These are phyloP conservation scores for Colletotrichum sojae DNA, from an alignment of 2,329 filamentous ascomycete genomes.

Conservation along the genomic window DNA sequence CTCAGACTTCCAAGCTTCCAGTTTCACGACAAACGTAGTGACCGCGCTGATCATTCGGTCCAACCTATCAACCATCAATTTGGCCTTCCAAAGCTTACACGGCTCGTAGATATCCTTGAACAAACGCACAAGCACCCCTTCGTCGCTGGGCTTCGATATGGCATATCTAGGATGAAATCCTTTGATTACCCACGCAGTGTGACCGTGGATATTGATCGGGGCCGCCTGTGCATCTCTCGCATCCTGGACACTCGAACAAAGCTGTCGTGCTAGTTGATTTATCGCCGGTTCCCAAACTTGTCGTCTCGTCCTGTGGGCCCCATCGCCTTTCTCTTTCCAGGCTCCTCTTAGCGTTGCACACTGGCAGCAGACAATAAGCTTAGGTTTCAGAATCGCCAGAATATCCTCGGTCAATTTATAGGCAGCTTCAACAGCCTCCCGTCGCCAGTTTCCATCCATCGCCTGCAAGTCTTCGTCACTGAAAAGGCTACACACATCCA, in stretches of 20 bases:
- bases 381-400: not conserved
- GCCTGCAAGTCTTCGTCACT: not conserved
- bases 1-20: constrained; percentile 3
- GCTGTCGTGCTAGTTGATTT: not conserved
- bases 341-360: not conserved
- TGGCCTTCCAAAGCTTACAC: constrained; percentile 3
- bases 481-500: not conserved
- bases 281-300: not conserved
- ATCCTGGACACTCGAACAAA: not conserved
- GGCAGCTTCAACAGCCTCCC: constrained; percentile 3
- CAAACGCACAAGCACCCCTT: constrained; percentile 10
- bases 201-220: not conserved
- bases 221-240: not conserved
- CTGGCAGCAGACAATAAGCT: not conserved
- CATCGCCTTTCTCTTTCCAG: not conserved
- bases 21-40: not conserved
- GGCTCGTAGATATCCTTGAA: constrained; percentile 3
- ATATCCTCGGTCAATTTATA: constrained; percentile 2
- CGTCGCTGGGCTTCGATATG: not conserved
- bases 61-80: not conserved
- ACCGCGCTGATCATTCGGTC: constrained; percentile 6
- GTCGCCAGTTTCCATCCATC: not conserved
- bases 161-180: constrained; percentile 8
- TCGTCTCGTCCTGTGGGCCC: not conserved
- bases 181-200: not conserved